Evolutionary conservation across 306 rosid species (phyloP).

Genomic region (Casuarina cunninghamiana): DNA sequence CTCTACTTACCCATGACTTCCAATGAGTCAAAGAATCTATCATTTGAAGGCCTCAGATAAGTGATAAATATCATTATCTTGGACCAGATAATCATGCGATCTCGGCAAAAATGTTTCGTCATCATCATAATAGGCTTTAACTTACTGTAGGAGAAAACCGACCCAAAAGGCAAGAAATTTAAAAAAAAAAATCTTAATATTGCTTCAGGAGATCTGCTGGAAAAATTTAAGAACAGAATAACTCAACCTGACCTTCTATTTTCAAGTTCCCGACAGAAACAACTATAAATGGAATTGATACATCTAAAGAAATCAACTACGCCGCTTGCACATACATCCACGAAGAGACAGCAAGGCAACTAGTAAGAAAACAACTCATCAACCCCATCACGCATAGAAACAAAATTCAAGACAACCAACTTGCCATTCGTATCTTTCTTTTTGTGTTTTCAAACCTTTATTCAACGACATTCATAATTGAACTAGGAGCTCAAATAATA

Average conservation of each 20-base stretch:
- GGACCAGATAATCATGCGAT: constrained; percentile 36
- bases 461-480: constrained; percentile 8
- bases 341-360: background rate
- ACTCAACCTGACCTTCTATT: background rate
- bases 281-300: background rate
- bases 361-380: background rate
- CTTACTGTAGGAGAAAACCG: background rate
- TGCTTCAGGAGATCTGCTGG: too few species aligned
- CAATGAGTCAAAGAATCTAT: background rate
- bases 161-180: too few species aligned
- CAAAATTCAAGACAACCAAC: constrained; percentile 7
- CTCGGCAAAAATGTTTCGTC: constrained; percentile 28
- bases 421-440: background rate
- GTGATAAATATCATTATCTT: constrained; percentile 19
- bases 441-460: constrained; percentile 2
- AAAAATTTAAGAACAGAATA: background rate
- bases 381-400: constrained; percentile 8
- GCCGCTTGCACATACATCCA: background rate
- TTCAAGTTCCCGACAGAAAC: background rate
- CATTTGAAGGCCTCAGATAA: constrained; percentile 33
- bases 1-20: background rate
- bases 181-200: too few species aligned
- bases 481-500: background rate
- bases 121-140: constrained; percentile 36
- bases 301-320: background rate